Evolutionary conservation across 495 filamentous ascomycete genomes (phyloP), one percentile per base, ranked within the genome.

Genomic region (Talaromyces trachyspermus): DNA sequence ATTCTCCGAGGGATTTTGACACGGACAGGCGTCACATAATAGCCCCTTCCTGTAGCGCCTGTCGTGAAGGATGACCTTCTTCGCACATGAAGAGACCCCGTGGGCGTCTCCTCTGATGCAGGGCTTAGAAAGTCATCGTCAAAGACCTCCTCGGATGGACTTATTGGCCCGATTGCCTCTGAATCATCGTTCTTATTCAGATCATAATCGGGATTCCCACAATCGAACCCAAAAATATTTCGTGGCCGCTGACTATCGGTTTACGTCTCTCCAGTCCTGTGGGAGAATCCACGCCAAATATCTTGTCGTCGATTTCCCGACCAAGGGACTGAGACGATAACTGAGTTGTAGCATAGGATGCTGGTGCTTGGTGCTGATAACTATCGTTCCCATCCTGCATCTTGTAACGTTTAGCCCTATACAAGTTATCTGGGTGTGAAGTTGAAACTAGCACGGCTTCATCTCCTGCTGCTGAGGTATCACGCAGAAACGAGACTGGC

Each of bases 161-260:
- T 39, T 23, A 55, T 46, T 14, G 23, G 33, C 11, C 69, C 70
- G 40, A 70, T 75, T 23, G 71, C 64, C 14, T 73, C 74, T 48
- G 72, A 76, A 49, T 90, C 86, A 51, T 88, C 77, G 49, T 89
- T 89, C 37, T 73, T 75, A 11, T 78, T 78, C 3, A 83, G 53
- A 58, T 90, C 86, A 12, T 74, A 57, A 62, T 90, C 86, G 2
- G 77, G 76, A 46, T 77, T 70, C 3, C 86, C 86, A 20, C 76
- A 70, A 55, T 90, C 86, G 43, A 83, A 65, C 1, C 86, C 85
- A 56, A 86, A 19, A 48, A 48, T 19, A 46, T 17, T 27, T 47
- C 49, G 12, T 47, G 43, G 9, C 42, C 35, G 11, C 20, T 38
- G 43, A 45, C 23, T 11, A 51, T 30, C 5, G 27, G 33, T 18